Evolutionary conservation across 2,329 filamentous ascomycete genomes (phyloP), one percentile per base, ranked within the genome.

Genomic region (Ilyonectria mors-panacis): DNA sequence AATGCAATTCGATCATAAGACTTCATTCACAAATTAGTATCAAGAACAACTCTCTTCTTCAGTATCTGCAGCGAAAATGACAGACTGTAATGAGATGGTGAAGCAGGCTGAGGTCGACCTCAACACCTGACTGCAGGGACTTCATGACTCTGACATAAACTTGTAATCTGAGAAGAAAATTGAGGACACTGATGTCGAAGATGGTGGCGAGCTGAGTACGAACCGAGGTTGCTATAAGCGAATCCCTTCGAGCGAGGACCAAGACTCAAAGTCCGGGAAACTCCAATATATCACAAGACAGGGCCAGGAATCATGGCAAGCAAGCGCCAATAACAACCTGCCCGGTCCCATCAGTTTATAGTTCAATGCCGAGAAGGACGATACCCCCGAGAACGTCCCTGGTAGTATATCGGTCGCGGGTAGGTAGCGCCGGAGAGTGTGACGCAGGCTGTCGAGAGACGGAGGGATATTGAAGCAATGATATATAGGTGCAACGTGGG

Each of bases 61-160:
- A 62, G 17, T 33, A 44, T 28, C 50, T 51, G 53, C 42, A 17
- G 63, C 45, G 45, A 65, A 42, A 47, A 79, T 79, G 77, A 50
- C 76, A 33, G 78, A 82, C 65, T 81, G 84, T 63, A 80, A 81
- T 67, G 73, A 82, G 59, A 83, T 86, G 61, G 81, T 85, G 63
- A 76, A 81, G 37, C 75, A 84, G 72, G 84, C 85, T 50, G 84
- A 87, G 79, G 75, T 74, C 59, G 83, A 86, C 70, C 79, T 86
- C 62, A 86, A 86, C 79, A 82, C 78, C 13, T 82, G 80, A 65
- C 73, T 76, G 3, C 78, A 83, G 6, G 78, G 78, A 5, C 77
- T 76, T 19, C 83, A 85, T 23, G 79, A 84, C 8, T 79, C 81
- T 3, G 84, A 83, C 48, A 81, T 85, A 51, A 82, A 85, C 60